Evolutionary conservation across 306 rosid genomes (phyloP), one percentile per base, ranked within the genome.

Genomic region (Castanea crenata): DNA sequence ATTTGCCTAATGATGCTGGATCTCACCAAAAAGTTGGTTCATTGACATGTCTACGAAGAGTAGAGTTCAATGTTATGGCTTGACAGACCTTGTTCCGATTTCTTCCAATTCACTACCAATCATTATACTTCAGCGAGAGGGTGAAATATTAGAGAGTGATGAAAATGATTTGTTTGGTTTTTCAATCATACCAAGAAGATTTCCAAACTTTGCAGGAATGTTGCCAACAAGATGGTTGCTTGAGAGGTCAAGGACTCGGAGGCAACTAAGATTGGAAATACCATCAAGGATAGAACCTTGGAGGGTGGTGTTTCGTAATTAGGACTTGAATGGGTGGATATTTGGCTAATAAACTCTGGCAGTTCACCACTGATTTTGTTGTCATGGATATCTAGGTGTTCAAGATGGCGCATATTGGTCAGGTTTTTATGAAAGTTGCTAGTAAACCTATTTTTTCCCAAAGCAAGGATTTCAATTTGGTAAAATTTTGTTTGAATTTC

Each of bases 81-180:
- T 8, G 79, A 52, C 34, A 82, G 67, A 23, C 72, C 82, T 34
- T 13, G 76, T 46, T 44, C 56, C 6, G 72, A 73, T 4, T 55
- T 77, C 67, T 82, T 82, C 85, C 85, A 82, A 31, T 77, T 82
- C n/a, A 82, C 78, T 15, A 65, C 18, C 76, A 65, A 74, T 82
- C 82, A 51, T 29, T 62, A 59, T 7, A 38, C 10, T 7, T 7
- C 0, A 38, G 10, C 0, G 46, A 38, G 46, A 38, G 7, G 46
- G 46, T 38, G 46, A 38, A 38, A 38, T 38, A 38, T 38, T 7
- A 38, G 46, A 6, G 44, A 38, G 0, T 38, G 11, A 38, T 38
- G 3, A 38, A 38, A 38, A 38, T 38, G 44, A 38, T 38, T 38
- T 38, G 46, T 67, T n/a, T 1, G 73, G 77, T 11, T 44, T 77